phyloP scores from a whole-genome alignment of 164 flowering plant species.

The Dillenia turbinata region DNA sequence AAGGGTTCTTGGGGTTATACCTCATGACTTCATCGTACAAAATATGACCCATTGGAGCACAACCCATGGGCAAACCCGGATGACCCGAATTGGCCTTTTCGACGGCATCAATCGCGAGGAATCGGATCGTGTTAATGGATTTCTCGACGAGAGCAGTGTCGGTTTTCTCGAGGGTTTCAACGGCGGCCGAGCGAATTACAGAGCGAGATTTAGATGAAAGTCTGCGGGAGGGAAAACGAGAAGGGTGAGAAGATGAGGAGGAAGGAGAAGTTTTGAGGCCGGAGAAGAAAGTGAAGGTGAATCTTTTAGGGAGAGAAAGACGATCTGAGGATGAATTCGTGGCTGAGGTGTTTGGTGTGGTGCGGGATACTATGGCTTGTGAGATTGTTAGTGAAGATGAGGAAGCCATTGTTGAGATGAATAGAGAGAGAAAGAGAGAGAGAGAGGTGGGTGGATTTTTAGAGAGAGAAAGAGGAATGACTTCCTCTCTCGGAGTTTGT shows the following conservation, averaged over 20 bases:
- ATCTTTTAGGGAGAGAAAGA: slow-evolving; percentile 10
- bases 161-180: slow-evolving; percentile 53
- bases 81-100: slow-evolving; percentile 99
- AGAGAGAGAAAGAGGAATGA: slow-evolving; percentile 3
- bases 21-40: slow-evolving; percentile 90
- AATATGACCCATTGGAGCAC: slow-evolving; percentile 96
- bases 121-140: slow-evolving; percentile 82
- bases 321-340: slow-evolving; percentile 22
- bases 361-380: slow-evolving; percentile 23
- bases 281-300: slow-evolving; percentile 2
- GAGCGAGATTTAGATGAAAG: slow-evolving; percentile 10
- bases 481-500: background rate
- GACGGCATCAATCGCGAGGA: slow-evolving; percentile 91
- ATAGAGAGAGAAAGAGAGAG: slow-evolving; percentile 6
- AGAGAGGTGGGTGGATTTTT: slow-evolving; percentile 3
- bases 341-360: slow-evolving; percentile 26
- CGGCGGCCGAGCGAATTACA: slow-evolving; percentile 43
- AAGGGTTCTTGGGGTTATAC: slow-evolving; percentile 92
- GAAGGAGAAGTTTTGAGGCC: slow-evolving; percentile 18
- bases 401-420: slow-evolving; percentile 30
- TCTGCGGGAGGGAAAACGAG: slow-evolving; percentile 12
- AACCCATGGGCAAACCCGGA: slow-evolving; percentile 99
- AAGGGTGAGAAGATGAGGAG: slow-evolving; percentile 36
- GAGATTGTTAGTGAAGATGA: slow-evolving; percentile 37
- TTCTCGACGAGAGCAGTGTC: slow-evolving; percentile 62